Conservation (phyloP, 768 basidiomycete species). For the Mycena filopes region DNA sequence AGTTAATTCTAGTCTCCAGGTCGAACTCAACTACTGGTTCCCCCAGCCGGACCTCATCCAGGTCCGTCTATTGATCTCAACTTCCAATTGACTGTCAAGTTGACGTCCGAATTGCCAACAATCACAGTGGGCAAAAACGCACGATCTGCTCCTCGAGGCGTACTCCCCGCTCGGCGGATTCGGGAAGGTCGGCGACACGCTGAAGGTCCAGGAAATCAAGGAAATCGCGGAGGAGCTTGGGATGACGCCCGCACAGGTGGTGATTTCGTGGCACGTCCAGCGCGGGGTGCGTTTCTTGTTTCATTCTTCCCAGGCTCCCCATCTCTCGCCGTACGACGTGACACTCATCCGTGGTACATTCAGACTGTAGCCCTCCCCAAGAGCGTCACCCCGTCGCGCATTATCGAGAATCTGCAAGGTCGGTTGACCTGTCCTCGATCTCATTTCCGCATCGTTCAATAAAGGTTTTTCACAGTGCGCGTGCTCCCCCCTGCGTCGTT, state of each 20-base stretch:
- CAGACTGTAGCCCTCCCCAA: conserved; percentile 82
- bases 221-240: conserved; percentile 68
- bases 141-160: conserved; percentile 73
- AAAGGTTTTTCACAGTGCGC: conserved; percentile 43
- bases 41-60: conserved; percentile 82
- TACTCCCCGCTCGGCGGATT: conserved; percentile 81
- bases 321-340: no score
- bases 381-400: conserved; percentile 75
- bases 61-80: conserved; percentile 45
- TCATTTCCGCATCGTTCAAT: neutral
- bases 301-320: neutral
- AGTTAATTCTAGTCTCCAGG: conserved; percentile 35
- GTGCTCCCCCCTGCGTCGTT: conserved; percentile 54
- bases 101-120: no score
- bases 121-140: conserved; percentile 73
- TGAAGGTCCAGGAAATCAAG: conserved; percentile 69
- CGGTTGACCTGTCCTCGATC: conserved; percentile 27
- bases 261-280: conserved; percentile 82
- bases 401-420: conserved; percentile 79
- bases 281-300: conserved; percentile 63
- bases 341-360: neutral
- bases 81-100: neutral
- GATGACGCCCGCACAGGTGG: conserved; percentile 79
- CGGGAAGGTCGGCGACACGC: conserved; percentile 64
- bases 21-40: conserved; percentile 82